Conservation (phyloP, 2,329 filamentous ascomycete species). For the Hymenoscyphus repandus region DNA sequence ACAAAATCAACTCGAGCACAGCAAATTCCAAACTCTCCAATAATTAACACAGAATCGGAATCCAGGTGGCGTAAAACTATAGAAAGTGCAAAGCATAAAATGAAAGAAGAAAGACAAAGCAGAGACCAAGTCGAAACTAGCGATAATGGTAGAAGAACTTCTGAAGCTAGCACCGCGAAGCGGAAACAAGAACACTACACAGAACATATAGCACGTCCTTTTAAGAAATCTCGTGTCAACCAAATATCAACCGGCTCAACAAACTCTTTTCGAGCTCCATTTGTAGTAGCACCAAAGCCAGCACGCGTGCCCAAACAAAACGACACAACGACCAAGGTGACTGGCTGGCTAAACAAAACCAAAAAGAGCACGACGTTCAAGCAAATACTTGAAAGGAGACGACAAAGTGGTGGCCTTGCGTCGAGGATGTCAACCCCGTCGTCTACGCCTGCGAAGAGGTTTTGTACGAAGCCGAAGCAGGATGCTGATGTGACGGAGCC, state of each 20-base stretch:
- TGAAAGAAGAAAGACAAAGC: too few relatives aligned
- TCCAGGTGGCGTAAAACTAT: too few relatives aligned
- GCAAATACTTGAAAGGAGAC: slow-evolving; percentile 26
- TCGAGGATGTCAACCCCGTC: slow-evolving; percentile 7
- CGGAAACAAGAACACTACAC: too few relatives aligned
- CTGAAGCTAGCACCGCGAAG: too few relatives aligned
- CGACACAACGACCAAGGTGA: background rate
- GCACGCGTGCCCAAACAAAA: background rate
- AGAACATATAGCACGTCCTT: too few relatives aligned
- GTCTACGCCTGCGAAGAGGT: slow-evolving; percentile 10
- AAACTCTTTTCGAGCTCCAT: background rate
- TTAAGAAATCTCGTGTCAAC: too few relatives aligned
- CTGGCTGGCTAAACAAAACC: background rate
- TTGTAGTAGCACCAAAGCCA: background rate
- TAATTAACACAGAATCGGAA: background rate
- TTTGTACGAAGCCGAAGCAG: slow-evolving; percentile 7
- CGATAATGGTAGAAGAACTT: too few relatives aligned
- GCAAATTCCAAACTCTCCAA: background rate
- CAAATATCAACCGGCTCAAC: background rate
- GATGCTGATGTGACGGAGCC: slow-evolving; percentile 6
- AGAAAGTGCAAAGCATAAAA: too few relatives aligned
- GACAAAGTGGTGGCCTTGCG: slow-evolving; percentile 3
- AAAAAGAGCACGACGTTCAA: slow-evolving; percentile 10
- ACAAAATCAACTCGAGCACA: background rate
- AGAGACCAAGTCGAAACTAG: too few relatives aligned